These are phyloP conservation scores for Cryptosporidium canis DNA, from an alignment of 169 alveolate genomes.

Conservation along the genomic window DNA sequence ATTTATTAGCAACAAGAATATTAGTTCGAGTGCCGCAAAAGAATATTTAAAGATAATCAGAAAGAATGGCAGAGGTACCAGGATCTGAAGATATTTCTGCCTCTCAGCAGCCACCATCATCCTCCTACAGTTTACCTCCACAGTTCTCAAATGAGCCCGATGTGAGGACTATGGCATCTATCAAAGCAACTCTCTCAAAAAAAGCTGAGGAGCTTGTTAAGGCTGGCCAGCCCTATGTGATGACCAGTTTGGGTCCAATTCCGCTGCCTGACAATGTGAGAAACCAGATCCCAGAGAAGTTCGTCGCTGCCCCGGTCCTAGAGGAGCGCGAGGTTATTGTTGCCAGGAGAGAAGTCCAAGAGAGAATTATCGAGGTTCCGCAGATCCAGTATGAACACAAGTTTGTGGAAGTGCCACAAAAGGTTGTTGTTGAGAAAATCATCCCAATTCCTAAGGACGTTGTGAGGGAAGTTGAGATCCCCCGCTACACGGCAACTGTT, in stretches of 20 bases:
- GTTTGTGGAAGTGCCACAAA: constrained; percentile 81
- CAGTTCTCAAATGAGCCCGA: constrained; percentile 72
- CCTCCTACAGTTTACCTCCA: constrained; percentile 51
- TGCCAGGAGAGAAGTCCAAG: constrained; percentile 85
- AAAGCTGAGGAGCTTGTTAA: constrained; percentile 71
- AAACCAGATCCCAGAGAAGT: constrained; percentile 84
- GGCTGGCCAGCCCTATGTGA: constrained; percentile 81
- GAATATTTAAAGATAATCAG: neutral
- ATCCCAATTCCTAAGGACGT: constrained; percentile 83
- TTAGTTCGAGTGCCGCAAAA: constrained; percentile 9
- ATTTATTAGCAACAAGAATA: neutral
- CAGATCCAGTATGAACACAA: constrained; percentile 86
- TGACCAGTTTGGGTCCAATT: constrained; percentile 87
- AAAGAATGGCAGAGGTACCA: constrained; percentile 47
- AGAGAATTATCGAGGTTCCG: constrained; percentile 85
- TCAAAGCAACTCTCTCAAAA: constrained; percentile 70
- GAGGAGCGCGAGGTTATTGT: constrained; percentile 86
- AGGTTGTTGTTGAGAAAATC: constrained; percentile 79
- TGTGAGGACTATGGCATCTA: constrained; percentile 71
- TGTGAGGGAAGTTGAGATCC: constrained; percentile 82
- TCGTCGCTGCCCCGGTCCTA: constrained; percentile 85
- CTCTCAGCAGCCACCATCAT: constrained; percentile 30
- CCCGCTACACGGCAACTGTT: constrained; percentile 83
- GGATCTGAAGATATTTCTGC: constrained; percentile 49
- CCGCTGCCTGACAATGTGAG: constrained; percentile 85